phyloP scores from a whole-genome alignment of 2,329 filamentous ascomycete genomes.

The Aspergillus flavus region DNA sequence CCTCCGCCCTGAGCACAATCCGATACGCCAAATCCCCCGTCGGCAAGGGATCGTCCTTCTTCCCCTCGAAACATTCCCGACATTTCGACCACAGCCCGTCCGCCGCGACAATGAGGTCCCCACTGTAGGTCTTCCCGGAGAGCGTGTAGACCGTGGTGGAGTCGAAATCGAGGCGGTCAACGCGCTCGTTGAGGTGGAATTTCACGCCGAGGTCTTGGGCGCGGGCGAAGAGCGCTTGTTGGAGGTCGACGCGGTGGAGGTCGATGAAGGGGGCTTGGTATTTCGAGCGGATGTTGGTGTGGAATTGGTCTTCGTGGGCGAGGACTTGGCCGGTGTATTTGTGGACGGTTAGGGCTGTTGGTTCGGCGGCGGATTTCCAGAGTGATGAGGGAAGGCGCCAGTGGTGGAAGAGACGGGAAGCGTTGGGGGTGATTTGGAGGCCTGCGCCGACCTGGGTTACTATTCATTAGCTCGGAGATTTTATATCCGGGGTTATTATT shows the following conservation, averaged over 20 bases:
- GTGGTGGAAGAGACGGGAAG: slow-evolving; percentile 33
- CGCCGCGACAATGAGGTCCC: slow-evolving; percentile 63
- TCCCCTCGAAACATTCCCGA: slow-evolving; percentile 52
- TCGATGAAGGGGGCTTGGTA: slow-evolving; percentile 63
- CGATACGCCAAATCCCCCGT: slow-evolving; percentile 69
- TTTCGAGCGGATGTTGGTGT: slow-evolving; percentile 54
- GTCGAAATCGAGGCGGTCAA: slow-evolving; percentile 45
- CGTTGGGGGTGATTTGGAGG: slow-evolving; percentile 55
- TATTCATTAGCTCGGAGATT: neutral
- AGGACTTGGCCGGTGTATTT: slow-evolving; percentile 36
- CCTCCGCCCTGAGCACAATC: slow-evolving; percentile 56
- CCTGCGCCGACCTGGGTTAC: slow-evolving; percentile 61
- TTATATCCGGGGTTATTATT: neutral
- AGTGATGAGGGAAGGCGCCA: slow-evolving; percentile 31
- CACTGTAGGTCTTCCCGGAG: slow-evolving; percentile 45
- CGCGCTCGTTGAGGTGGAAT: slow-evolving; percentile 53
- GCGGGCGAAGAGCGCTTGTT: slow-evolving; percentile 54
- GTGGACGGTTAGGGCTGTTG: slow-evolving; percentile 36
- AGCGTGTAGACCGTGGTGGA: slow-evolving; percentile 39
- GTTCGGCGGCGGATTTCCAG: slow-evolving; percentile 35
- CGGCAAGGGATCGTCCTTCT: slow-evolving; percentile 53
- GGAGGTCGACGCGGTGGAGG: slow-evolving; percentile 65
- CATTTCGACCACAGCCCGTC: slow-evolving; percentile 67
- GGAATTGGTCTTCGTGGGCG: slow-evolving; percentile 55
- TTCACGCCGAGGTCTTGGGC: slow-evolving; percentile 58